These are phyloP conservation scores for Sporothrix humicola DNA, from an alignment of 2,329 filamentous ascomycete species.

Conservation along the genomic window DNA sequence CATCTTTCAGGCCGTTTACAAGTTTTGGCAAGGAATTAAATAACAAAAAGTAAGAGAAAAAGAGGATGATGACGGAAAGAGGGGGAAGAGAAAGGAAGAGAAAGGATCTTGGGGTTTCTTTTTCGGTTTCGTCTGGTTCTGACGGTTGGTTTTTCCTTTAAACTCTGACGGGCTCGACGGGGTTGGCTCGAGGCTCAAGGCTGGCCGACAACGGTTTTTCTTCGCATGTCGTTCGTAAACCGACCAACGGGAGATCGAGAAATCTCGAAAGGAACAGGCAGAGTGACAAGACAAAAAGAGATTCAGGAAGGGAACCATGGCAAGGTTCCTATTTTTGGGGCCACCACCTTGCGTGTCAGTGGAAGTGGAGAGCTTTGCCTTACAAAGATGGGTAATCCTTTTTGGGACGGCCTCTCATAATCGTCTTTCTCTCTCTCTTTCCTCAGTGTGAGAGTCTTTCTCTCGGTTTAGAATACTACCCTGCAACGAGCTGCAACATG, in stretches of 20 bases:
- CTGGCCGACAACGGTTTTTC: too few species aligned
- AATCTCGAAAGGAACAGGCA: not conserved
- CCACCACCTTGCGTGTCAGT: slow-evolving; percentile 8
- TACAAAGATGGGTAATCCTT: slow-evolving; percentile 3
- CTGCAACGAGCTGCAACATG: not conserved
- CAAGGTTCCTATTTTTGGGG: slow-evolving; percentile 20
- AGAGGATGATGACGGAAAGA: not conserved
- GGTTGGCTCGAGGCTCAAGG: too few species aligned
- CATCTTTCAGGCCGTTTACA: too few species aligned
- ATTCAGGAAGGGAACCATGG: not conserved
- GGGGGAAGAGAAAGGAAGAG: not conserved
- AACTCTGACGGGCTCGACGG: not conserved
- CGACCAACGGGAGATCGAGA: not conserved
- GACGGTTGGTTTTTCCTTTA: not conserved
- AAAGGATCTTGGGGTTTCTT: not conserved
- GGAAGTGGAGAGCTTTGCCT: slow-evolving; percentile 10
- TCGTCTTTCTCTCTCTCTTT: not conserved
- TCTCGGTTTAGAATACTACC: slow-evolving; percentile 1
- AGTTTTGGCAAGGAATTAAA: too few species aligned
- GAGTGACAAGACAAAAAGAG: not conserved
- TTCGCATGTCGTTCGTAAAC: slow-evolving; percentile 7
- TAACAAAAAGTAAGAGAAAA: too few species aligned
- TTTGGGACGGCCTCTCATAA: slow-evolving; percentile 1
- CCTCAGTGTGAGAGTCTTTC: too few species aligned
- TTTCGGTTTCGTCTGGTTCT: slow-evolving; percentile 15